These are phyloP conservation scores for Clonostachys chloroleuca DNA, from an alignment of 2,329 filamentous ascomycete species.

Conservation along the genomic window DNA sequence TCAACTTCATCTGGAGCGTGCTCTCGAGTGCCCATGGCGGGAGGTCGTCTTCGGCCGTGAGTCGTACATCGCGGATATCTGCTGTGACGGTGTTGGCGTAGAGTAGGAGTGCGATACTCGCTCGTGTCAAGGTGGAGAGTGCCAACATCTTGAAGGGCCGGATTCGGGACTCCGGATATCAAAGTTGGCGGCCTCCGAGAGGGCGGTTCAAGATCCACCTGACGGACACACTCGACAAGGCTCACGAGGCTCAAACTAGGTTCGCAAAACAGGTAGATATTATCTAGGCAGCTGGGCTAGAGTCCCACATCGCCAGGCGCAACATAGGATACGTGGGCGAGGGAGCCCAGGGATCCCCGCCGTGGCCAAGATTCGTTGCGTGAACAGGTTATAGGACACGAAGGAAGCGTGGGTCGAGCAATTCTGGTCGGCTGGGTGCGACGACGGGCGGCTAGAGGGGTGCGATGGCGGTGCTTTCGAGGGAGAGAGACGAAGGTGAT, in stretches of 20 bases:
- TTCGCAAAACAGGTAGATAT: neutral
- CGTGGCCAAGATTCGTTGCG: neutral
- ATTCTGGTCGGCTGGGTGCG: neutral
- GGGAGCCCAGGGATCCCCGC: neutral
- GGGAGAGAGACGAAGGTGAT: neutral
- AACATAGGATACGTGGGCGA: neutral
- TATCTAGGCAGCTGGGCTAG: neutral
- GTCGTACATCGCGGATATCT: conserved; percentile 23
- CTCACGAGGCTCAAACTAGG: no score
- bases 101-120: conserved; percentile 12
- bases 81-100: conserved; percentile 16
- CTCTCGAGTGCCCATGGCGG: conserved; percentile 31
- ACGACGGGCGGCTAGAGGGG: neutral
- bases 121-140: neutral
- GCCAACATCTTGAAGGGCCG: neutral
- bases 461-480: neutral
- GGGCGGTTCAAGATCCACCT: no score
- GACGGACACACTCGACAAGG: no score
- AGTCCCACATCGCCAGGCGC: conserved; percentile 1
- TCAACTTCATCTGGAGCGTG: conserved; percentile 33
- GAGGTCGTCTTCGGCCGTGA: conserved; percentile 23
- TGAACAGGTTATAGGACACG: neutral
- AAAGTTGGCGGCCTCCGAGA: no score
- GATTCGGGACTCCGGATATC: no score
- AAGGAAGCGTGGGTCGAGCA: neutral